Base-by-base conservation (phyloP, 2,329 filamentous ascomycete species). In the Beauveria sp. region DNA sequence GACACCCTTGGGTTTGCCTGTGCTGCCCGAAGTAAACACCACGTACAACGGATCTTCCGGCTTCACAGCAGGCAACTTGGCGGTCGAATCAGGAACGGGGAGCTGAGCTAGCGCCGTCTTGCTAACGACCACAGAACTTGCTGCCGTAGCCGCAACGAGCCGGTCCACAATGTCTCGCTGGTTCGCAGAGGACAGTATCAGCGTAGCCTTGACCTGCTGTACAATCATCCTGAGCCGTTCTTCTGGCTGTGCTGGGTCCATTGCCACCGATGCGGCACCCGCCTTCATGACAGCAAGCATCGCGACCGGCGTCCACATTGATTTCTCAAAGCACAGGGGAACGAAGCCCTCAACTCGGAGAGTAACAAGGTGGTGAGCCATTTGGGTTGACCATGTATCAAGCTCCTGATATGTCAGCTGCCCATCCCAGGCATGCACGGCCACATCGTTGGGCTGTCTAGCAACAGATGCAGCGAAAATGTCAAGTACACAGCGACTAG, bases 1-100 rank as follows among this genome's bases (percentile, higher is more conserved):
- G 2, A 66, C 66, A n/a, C 69, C 69, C 42, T 71, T 71, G 6
- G 69, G 65, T 7, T 64, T 63, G 2, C 67, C 56, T 9, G 56
- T 59, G 46, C 56, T 59, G 31, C 56, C 56, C n/a, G 56, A 59
- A 5, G 56, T 59, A 40, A 69, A 69, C 10, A 68, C 40, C 3
- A 68, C 45, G 40, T 70, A 70, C 1, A 66, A 54, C 20, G 63
- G 22, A 20, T 64, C 14, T 7, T 60, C 46, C 8, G 28, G 34
- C 24, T 42, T 52, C 16, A 45, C 24, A 8, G 10, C 46, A 20
- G 56, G 56, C 20, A 59, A 7, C n/a, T 22, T 18, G 24, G 38
- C 16, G 10, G 16, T 6, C 14, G 34, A 2, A 5, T 8, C 34
- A 3, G 56, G 56, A 12, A 8, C 18, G 3, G 34, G 34, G 18